phyloP scores from a whole-genome alignment of 192 early-diverging fungal species.

The Jimgerdemannia flammicorona region DNA sequence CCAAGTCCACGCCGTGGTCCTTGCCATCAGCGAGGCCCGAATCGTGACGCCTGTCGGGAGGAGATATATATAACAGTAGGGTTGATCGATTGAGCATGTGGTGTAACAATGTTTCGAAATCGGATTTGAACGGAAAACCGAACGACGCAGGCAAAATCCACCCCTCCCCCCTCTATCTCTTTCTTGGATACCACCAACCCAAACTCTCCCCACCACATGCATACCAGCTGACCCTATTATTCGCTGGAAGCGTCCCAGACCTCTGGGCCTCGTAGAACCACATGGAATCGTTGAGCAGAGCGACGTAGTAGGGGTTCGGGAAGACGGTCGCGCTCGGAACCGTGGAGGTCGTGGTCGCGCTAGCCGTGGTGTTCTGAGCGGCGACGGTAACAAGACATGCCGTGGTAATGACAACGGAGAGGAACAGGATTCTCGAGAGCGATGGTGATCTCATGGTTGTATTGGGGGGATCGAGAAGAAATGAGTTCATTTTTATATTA shows the following conservation, averaged over 20 bases:
- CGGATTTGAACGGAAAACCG: not conserved
- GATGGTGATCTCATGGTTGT: not conserved
- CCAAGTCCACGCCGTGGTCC: conserved; percentile 25
- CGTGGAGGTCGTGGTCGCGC: not conserved
- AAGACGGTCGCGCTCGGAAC: not conserved
- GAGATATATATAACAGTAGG: not conserved
- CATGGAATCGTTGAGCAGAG: conserved; percentile 39
- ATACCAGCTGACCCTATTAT: conserved; percentile 50
- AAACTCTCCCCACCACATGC: not conserved
- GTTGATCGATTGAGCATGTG: not conserved
- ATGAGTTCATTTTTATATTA: no score
- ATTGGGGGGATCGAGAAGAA: not conserved
- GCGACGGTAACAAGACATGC: not conserved
- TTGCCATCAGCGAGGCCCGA: conserved; percentile 28
- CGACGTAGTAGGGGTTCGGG: conserved; percentile 21
- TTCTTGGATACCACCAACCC: not conserved
- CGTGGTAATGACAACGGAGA: not conserved
- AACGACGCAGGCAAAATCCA: not conserved
- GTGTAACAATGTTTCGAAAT: not conserved
- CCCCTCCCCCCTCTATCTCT: not conserved
- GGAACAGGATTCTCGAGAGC: not conserved
- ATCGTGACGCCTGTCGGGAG: conserved; percentile 24
- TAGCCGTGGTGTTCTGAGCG: not conserved
- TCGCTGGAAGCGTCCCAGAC: conserved; percentile 42
- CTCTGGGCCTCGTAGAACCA: conserved; percentile 56